Evolutionary conservation across 345 rosid species (phyloP), one percentile per base, ranked within the genome.

Genomic region (Populus nigra): DNA sequence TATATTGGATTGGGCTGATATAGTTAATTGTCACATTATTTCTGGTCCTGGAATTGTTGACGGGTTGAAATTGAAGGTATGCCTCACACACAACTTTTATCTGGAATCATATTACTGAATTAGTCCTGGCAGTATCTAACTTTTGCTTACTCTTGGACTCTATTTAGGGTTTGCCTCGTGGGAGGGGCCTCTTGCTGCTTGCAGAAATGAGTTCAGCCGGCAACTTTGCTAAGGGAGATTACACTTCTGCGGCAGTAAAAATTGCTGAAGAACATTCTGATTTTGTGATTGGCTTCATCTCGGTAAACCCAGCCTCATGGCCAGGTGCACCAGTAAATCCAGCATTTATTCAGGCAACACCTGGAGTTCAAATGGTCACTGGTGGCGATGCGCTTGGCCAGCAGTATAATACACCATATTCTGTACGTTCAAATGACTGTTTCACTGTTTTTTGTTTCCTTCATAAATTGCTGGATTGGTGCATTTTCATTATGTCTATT

Each of bases 121-220:
- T 38, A 61, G 38, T 23, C 55, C 8, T 67, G 38, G 47, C n/a
- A 33, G 25, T 83, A 65, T 71, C 72, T 76, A 65, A 67, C 75
- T 27, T 29, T 69, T 68, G 33, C 41, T 31, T 41, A 8, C 20
- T 65, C 35, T 36, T 78, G 35, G 43, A 31, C 65, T 79, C 49
- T 78, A 33, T 62, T 36, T 70, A 96, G 99, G 99, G 99, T 77
- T 79, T 93, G 91, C 95, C 95, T 73, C 88, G 90, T 33, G 98
- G 99, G 62, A 92, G 89, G 84, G 98, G 99, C 49, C 86, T 96
- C 31, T 81, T 89, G 82, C 86, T 96, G 78, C 91, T 96, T 27
- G 99, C 99, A 68, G 99, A 96, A 85, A 96, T 96, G 99, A 96
- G 99, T 87, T 96, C 99, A 53, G 98, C 95, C 23, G 99, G 98